phyloP scores from a whole-genome alignment of 163 green algal species.

The Chlorella variabilis region DNA sequence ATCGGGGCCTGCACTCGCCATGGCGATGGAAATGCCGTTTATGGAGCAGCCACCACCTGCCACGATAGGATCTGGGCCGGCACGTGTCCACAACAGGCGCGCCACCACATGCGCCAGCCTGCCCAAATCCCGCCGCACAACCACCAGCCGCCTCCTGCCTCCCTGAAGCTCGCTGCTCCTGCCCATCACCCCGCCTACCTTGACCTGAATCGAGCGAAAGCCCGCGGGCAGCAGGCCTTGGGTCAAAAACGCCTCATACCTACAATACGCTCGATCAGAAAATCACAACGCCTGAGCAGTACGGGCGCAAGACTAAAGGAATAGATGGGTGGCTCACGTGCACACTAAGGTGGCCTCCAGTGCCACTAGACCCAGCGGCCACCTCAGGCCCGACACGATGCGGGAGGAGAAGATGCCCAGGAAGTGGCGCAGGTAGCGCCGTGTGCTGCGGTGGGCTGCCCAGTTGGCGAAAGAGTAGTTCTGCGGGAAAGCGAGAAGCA shows the following conservation, averaged over 20 bases:
- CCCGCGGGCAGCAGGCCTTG: background rate
- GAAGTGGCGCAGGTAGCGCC: constrained; percentile 13
- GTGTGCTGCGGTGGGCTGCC: constrained; percentile 16
- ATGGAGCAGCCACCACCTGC: too few relatives aligned
- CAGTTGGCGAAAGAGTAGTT: background rate
- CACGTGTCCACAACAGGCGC: too few relatives aligned
- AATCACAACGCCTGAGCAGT: too few relatives aligned
- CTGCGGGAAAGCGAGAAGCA: background rate
- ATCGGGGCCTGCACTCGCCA: background rate
- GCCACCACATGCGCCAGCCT: too few relatives aligned
- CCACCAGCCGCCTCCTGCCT: background rate
- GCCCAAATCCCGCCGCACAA: too few relatives aligned
- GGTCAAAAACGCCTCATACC: background rate
- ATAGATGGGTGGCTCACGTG: too few relatives aligned
- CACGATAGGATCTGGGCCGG: too few relatives aligned
- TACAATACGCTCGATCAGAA: too few relatives aligned
- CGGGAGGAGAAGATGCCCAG: constrained; percentile 10
- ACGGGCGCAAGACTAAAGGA: too few relatives aligned
- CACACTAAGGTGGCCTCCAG: constrained; percentile 15
- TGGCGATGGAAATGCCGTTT: too few relatives aligned
- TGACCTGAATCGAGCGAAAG: constrained; percentile 8
- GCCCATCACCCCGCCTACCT: background rate
- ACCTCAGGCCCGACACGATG: background rate
- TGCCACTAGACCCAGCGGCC: constrained; percentile 1
- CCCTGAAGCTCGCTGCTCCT: background rate